Evolutionary conservation across 1,284 basidiomycete species (phyloP).

Genomic region (Bondarzewia mesenterica): DNA sequence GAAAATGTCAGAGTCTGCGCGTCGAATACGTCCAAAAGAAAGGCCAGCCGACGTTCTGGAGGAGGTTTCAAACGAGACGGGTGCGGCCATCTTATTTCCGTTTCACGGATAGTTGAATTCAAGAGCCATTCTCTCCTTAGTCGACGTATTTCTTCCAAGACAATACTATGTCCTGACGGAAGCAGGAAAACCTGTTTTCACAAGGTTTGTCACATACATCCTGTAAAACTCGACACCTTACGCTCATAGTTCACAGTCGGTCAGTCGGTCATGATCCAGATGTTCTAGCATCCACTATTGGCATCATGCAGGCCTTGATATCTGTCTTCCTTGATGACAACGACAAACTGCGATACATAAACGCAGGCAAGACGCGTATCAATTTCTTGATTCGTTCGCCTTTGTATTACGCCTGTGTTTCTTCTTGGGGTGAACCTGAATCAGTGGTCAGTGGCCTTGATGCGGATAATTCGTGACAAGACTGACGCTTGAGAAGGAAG

Average conservation of each 20-base stretch:
- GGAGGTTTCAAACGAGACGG: constrained; percentile 19
- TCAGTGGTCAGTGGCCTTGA: constrained; percentile 63
- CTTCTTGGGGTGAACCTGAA: constrained; percentile 90
- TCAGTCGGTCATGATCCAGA: constrained; percentile 46
- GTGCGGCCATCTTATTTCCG: constrained; percentile 11
- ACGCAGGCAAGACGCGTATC: constrained; percentile 70
- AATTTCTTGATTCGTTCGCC: constrained; percentile 82
- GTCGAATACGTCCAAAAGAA: too few species aligned
- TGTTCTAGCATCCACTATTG: constrained; percentile 74
- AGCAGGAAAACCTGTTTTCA: constrained; percentile 90
- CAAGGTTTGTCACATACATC: constrained; percentile 44
- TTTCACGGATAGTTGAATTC: neutral
- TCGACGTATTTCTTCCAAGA: constrained; percentile 48
- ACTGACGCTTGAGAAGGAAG: constrained; percentile 55
- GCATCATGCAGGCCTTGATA: constrained; percentile 91
- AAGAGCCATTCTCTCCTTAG: constrained; percentile 11
- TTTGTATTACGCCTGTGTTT: constrained; percentile 86
- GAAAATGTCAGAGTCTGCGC: too few species aligned
- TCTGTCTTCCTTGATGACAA: constrained; percentile 84
- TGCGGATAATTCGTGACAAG: too few species aligned
- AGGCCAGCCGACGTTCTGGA: constrained; percentile 16
- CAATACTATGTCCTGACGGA: constrained; percentile 91
- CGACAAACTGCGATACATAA: constrained; percentile 76
- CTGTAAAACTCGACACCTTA: constrained; percentile 4
- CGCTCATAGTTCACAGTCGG: constrained; percentile 28